Evolutionary conservation across 1,284 basidiomycete species (phyloP).

Genomic region (Athelia sp.): DNA sequence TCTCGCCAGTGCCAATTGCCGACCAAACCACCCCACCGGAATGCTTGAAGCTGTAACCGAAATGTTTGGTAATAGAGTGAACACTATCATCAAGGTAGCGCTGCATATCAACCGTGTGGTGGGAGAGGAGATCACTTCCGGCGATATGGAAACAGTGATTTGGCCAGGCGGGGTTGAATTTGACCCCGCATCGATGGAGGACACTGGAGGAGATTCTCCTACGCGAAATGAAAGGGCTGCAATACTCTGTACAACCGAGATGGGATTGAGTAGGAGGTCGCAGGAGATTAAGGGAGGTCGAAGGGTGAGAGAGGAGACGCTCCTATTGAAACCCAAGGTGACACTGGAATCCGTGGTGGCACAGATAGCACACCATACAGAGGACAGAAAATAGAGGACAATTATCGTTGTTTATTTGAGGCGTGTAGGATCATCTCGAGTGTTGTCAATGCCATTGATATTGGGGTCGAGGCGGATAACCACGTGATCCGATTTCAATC

Average conservation of each 20-base stretch:
- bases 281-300: slow-evolving; percentile 19
- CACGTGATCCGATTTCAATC: too few relatives aligned
- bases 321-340: slow-evolving; percentile 27
- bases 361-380: too few relatives aligned
- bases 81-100: slow-evolving; percentile 18
- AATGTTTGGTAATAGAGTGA: slow-evolving; percentile 23
- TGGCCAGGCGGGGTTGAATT: slow-evolving; percentile 19
- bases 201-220: slow-evolving; percentile 10
- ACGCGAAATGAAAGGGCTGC: slow-evolving; percentile 3
- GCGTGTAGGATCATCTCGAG: too few relatives aligned
- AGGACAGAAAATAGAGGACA: too few relatives aligned
- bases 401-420: too few relatives aligned
- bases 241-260: slow-evolving; percentile 26
- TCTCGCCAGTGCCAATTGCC: slow-evolving; percentile 22
- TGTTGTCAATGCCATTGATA: too few relatives aligned
- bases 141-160: slow-evolving; percentile 22
- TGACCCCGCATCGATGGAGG: slow-evolving; percentile 21
- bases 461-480: too few relatives aligned
- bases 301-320: slow-evolving; percentile 17
- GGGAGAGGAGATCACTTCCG: slow-evolving; percentile 26
- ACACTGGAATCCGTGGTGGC: slow-evolving; percentile 23
- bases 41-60: slow-evolving; percentile 12
- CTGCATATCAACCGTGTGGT: slow-evolving; percentile 26
- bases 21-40: slow-evolving; percentile 11
- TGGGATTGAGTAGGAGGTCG: slow-evolving; percentile 24